These are phyloP conservation scores for Coniella lustricola DNA, from an alignment of 2,329 filamentous ascomycete genomes.

Conservation along the genomic window DNA sequence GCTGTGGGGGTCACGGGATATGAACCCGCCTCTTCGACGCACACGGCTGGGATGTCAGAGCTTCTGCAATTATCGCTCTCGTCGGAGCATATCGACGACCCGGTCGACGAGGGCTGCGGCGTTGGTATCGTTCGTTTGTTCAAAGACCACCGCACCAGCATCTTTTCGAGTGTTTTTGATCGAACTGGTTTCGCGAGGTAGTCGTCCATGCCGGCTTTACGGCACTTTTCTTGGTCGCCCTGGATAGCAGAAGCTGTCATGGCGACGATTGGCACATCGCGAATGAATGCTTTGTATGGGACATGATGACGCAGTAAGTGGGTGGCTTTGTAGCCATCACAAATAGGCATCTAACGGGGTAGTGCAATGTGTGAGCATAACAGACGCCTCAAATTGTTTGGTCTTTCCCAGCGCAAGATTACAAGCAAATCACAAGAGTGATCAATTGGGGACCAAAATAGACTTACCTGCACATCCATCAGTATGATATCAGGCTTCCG, in stretches of 20 bases:
- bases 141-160: slow-evolving; percentile 28
- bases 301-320: slow-evolving; percentile 63
- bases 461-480: slow-evolving; percentile 58
- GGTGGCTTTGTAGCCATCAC: slow-evolving; percentile 73
- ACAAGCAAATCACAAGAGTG: neutral
- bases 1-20: neutral
- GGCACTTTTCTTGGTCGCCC: slow-evolving; percentile 45
- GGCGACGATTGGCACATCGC: slow-evolving; percentile 49
- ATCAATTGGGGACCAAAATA: neutral
- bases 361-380: neutral
- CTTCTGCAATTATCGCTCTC: slow-evolving; percentile 20
- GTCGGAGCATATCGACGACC: slow-evolving; percentile 19
- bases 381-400: too few relatives aligned
- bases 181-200: slow-evolving; percentile 50
- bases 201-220: slow-evolving; percentile 48
- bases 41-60: slow-evolving; percentile 18
- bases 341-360: slow-evolving; percentile 51
- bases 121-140: slow-evolving; percentile 11
- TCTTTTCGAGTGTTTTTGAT: slow-evolving; percentile 36
- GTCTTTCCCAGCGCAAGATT: too few relatives aligned
- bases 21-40: neutral
- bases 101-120: slow-evolving; percentile 2
- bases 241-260: slow-evolving; percentile 51
- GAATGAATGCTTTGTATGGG: slow-evolving; percentile 54
- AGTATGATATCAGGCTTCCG: slow-evolving; percentile 66